A percentile compares a stretch with the other conserved stretches of the same genome.
Evolutionary conservation across 495 filamentous ascomycete species (phyloP).

Genomic region (Elaphomyces granulatus): DNA sequence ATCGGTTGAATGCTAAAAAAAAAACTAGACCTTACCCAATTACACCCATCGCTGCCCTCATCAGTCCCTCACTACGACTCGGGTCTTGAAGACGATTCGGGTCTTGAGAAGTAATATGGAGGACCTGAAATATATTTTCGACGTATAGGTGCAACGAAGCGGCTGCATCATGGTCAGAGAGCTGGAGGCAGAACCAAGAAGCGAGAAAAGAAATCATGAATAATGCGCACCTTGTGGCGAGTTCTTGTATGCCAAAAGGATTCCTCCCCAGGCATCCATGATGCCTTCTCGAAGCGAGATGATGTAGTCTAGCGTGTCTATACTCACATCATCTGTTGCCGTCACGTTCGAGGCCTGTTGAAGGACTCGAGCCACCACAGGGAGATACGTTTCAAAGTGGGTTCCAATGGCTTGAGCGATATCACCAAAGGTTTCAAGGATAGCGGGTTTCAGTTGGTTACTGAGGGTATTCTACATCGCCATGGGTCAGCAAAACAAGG

Average conservation of each 20-base stretch:
- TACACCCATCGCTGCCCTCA: slow-evolving; percentile 90
- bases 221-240: slow-evolving; percentile 35
- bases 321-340: slow-evolving; percentile 50
- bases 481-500: slow-evolving; percentile 1
- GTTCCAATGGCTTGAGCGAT: slow-evolving; percentile 92
- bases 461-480: slow-evolving; percentile 33
- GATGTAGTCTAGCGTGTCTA: slow-evolving; percentile 93
- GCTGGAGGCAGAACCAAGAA: slow-evolving; percentile 10
- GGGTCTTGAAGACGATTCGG: slow-evolving; percentile 59
- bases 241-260: slow-evolving; percentile 80
- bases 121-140: slow-evolving; percentile 74
- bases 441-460: slow-evolving; percentile 96
- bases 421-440: slow-evolving; percentile 94
- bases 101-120: slow-evolving; percentile 69
- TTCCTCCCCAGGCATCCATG: slow-evolving; percentile 97
- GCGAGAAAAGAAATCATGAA: background rate
- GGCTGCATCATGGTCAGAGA: slow-evolving; percentile 32
- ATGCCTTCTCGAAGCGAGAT: slow-evolving; percentile 90
- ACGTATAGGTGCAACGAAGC: slow-evolving; percentile 60
- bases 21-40: slow-evolving; percentile 54
- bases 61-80: slow-evolving; percentile 78
- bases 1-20: background rate
- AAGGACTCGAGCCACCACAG: slow-evolving; percentile 82
- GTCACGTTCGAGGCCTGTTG: slow-evolving; percentile 81
- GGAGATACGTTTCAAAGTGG: slow-evolving; percentile 82